A percentile compares a stretch with the other conserved stretches of the same genome.
These are phyloP conservation scores for Takashimella koratensis DNA, from an alignment of 1,284 basidiomycete species.

Conservation along the genomic window DNA sequence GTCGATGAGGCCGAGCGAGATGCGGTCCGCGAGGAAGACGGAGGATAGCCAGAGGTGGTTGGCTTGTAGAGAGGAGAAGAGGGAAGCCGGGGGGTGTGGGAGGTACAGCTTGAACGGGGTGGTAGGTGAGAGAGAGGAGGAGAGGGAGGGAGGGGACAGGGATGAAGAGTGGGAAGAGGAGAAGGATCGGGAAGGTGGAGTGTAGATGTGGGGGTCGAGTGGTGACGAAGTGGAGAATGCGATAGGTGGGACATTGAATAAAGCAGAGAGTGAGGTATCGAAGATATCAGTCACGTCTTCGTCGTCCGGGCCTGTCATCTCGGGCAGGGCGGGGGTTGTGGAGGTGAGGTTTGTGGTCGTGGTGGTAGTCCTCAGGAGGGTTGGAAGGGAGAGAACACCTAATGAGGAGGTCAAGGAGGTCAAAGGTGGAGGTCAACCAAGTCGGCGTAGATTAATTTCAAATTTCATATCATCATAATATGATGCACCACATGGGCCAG, in stretches of 20 bases:
- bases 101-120: slow-evolving; percentile 29
- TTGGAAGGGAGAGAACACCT: no score
- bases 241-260: slow-evolving; percentile 41
- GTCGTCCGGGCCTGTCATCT: slow-evolving; percentile 12
- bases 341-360: no score
- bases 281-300: slow-evolving; percentile 37
- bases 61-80: slow-evolving; percentile 43
- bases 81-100: slow-evolving; percentile 32
- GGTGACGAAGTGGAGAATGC: slow-evolving; percentile 26
- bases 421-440: no score
- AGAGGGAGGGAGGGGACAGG: no score
- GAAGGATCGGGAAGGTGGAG: slow-evolving; percentile 13
- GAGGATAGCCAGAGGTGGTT: slow-evolving; percentile 45
- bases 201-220: slow-evolving; percentile 15
- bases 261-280: slow-evolving; percentile 32
- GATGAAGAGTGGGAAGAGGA: slow-evolving; percentile 1
- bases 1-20: slow-evolving; percentile 17
- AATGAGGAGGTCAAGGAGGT: no score
- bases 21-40: slow-evolving; percentile 41
- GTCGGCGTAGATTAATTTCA: no score
- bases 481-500: no score
- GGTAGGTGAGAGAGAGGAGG: slow-evolving; percentile 16
- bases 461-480: no score
- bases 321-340: no score
- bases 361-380: no score